Evolutionary conservation across 1,284 basidiomycete genomes (phyloP).

Genomic region (Puccinia horiana): DNA sequence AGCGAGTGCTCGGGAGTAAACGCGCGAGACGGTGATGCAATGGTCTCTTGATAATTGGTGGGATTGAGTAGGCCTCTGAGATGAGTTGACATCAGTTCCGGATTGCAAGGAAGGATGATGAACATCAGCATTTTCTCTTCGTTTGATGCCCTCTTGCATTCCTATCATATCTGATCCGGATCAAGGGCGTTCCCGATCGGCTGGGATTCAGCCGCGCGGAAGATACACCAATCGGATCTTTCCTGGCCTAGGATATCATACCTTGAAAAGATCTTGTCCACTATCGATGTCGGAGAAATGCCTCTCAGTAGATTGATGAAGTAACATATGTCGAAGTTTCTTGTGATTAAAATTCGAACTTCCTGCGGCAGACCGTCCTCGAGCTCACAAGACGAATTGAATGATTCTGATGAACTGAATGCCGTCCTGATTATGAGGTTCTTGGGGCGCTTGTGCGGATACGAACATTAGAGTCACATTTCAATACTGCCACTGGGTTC

Average conservation of each 20-base stretch:
- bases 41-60: not conserved
- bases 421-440: not conserved
- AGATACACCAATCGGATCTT: conserved; percentile 9
- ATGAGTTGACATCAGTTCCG: conserved; percentile 6
- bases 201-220: not conserved
- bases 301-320: not conserved
- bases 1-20: not conserved
- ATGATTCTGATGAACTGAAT: not conserved
- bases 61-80: not conserved
- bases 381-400: not conserved
- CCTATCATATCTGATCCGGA: not conserved
- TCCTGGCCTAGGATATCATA: not conserved
- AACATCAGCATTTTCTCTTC: conserved; percentile 1
- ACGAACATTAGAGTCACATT: not conserved
- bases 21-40: not conserved
- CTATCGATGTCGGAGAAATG: not conserved
- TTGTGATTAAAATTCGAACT: not conserved
- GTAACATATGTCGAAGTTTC: conserved; percentile 9
- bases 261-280: not conserved
- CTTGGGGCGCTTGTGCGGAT: not conserved
- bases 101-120: conserved; percentile 16
- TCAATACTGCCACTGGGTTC: not conserved
- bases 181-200: conserved; percentile 8
- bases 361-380: not conserved
- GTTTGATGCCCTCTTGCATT: not conserved